These are phyloP conservation scores for Madurella fahalii DNA, from an alignment of 2,329 filamentous ascomycete species.

Conservation along the genomic window DNA sequence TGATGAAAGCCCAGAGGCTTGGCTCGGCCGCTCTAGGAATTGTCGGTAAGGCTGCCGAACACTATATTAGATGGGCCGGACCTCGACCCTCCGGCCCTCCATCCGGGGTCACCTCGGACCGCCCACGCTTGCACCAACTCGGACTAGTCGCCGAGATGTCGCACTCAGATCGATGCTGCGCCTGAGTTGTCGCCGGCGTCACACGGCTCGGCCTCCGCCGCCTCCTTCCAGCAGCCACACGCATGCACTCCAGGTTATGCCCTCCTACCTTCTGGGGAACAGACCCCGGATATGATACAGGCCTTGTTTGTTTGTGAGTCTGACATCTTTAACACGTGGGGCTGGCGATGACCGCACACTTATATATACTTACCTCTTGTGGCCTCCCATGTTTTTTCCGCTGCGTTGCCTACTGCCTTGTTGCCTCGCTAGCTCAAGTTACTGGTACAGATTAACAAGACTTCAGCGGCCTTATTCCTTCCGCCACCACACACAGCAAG, in stretches of 20 bases:
- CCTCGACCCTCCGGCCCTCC: conserved; percentile 11
- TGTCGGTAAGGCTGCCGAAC: conserved; percentile 21
- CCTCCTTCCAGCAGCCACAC: background rate
- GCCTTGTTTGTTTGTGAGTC: background rate
- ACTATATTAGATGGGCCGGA: conserved; percentile 11
- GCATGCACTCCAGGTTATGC: conserved; percentile 6
- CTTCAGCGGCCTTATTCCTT: too few relatives aligned
- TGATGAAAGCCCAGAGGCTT: conserved; percentile 18
- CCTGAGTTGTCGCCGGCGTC: conserved; percentile 7
- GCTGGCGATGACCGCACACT: too few relatives aligned
- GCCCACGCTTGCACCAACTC: conserved; percentile 7
- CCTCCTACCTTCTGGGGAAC: background rate
- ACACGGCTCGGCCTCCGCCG: background rate
- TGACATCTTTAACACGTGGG: too few relatives aligned
- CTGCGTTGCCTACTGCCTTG: too few relatives aligned
- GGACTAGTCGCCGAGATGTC: conserved; percentile 20
- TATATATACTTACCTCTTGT: conserved; percentile 3
- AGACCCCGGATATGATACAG: background rate
- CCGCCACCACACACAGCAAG: background rate
- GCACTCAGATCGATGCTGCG: conserved; percentile 3
- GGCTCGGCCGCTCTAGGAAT: conserved; percentile 18
- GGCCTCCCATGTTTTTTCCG: too few relatives aligned
- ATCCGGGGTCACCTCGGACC: conserved; percentile 1
- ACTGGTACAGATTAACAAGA: too few relatives aligned
- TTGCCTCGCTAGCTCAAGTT: too few relatives aligned